Percentiles rank a stretch among this genome's conserved stretches.
Evolutionary conservation across 345 rosid genomes (phyloP).

Genomic region (Salix viminalis): DNA sequence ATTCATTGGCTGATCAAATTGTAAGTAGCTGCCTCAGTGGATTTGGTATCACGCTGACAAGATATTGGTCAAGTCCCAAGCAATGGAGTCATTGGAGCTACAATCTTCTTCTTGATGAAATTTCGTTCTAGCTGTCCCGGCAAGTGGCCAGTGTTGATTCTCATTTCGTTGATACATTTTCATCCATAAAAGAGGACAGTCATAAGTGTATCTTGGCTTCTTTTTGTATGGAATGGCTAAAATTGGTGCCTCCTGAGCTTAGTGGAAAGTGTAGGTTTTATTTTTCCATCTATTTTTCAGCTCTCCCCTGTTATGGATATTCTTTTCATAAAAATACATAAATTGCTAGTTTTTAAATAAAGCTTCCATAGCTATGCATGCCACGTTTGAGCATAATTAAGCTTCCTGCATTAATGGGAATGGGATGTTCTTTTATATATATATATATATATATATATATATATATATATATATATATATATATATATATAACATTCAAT

Average conservation of each 20-base stretch:
- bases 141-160: constrained; percentile 2
- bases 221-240: background rate
- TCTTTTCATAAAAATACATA: background rate
- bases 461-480: no score
- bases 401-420: background rate
- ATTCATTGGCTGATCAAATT: background rate
- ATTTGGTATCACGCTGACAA: background rate
- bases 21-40: background rate
- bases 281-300: background rate
- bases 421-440: no score
- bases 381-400: background rate
- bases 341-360: constrained; percentile 1
- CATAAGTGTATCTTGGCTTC: background rate
- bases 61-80: background rate
- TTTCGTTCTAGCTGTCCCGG: background rate
- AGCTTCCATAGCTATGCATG: background rate
- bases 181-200: background rate
- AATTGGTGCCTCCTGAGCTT: background rate
- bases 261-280: background rate
- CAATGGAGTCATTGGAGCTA: background rate
- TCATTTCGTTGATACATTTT: background rate
- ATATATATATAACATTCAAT: no score
- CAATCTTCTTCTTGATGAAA: background rate
- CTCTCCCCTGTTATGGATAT: background rate
- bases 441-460: no score